Conservation (phyloP, 1,284 basidiomycete genomes). For the Ganoderma multipileum region DNA sequence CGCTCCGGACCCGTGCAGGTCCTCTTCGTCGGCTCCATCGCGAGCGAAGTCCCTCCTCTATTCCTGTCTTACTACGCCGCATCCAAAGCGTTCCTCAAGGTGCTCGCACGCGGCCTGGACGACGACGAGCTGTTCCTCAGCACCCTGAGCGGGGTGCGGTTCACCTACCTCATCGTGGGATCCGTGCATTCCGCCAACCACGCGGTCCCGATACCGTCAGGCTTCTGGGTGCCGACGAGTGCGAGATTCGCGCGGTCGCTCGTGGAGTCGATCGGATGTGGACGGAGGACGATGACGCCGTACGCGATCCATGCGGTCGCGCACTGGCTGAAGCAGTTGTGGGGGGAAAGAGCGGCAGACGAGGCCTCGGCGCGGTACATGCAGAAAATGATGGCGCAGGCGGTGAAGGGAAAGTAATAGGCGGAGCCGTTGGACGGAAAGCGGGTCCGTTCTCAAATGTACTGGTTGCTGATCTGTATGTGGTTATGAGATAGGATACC, state of each 20-base stretch:
- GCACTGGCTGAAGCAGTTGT: too few relatives aligned
- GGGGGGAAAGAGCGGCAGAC: conserved; percentile 24
- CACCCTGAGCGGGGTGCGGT: conserved; percentile 32
- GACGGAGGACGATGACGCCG: conserved; percentile 29
- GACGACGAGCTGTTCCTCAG: conserved; percentile 34
- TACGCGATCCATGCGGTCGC: conserved; percentile 24
- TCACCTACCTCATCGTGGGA: conserved; percentile 34
- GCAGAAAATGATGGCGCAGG: conserved; percentile 12
- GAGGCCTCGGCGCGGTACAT: conserved; percentile 24
- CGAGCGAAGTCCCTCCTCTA: conserved; percentile 30
- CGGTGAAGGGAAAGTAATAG: conserved; percentile 8
- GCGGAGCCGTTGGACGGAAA: too few relatives aligned
- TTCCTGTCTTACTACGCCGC: conserved; percentile 35
- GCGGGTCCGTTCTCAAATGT: too few relatives aligned
- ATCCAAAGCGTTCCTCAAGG: conserved; percentile 36
- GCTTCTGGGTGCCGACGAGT: conserved; percentile 27
- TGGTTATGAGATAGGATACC: too few relatives aligned
- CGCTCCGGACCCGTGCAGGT: conserved; percentile 34
- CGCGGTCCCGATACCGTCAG: conserved; percentile 11
- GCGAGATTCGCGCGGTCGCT: conserved; percentile 30
- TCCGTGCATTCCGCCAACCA: conserved; percentile 30
- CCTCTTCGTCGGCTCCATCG: conserved; percentile 36
- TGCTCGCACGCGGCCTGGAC: conserved; percentile 34
- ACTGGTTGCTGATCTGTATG: too few relatives aligned
- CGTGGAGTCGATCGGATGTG: conserved; percentile 31